Evolutionary conservation across 495 filamentous ascomycete genomes (phyloP).

Genomic region (Hypomontagnella monticulosa): DNA sequence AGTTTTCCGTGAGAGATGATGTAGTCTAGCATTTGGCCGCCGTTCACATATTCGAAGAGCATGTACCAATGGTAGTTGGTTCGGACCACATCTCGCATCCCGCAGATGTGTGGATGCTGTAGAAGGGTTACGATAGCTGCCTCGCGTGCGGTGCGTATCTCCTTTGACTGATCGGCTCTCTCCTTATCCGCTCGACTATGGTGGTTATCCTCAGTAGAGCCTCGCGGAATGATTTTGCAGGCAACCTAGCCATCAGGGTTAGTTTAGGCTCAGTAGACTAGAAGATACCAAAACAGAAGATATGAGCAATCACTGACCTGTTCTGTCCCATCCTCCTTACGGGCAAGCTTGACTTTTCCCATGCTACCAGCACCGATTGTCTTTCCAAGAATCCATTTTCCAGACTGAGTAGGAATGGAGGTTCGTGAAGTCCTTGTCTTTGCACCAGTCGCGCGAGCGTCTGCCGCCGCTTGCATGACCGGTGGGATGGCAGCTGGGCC

Average conservation of each 20-base stretch:
- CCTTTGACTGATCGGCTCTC: constrained; percentile 92
- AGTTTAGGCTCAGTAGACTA: constrained; percentile 15
- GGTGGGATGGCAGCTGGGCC: constrained; percentile 57
- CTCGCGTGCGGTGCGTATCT: constrained; percentile 94
- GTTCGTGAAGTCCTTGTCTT: constrained; percentile 73
- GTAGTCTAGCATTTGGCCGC: constrained; percentile 99
- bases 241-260: constrained; percentile 71
- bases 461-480: constrained; percentile 56
- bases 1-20: constrained; percentile 98
- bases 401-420: constrained; percentile 82
- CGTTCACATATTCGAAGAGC: constrained; percentile 99
- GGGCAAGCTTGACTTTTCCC: constrained; percentile 92
- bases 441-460: constrained; percentile 54
- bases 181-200: constrained; percentile 83
- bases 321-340: constrained; percentile 81
- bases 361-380: constrained; percentile 98
- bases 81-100: constrained; percentile 92
- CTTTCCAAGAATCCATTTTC: constrained; percentile 93
- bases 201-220: constrained; percentile 77
- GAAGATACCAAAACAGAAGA: background rate
- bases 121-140: constrained; percentile 96
- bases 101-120: constrained; percentile 96
- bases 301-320: constrained; percentile 63
- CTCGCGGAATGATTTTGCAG: constrained; percentile 96
- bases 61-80: constrained; percentile 99